These are phyloP conservation scores for Rhodotorula glutinis DNA, from an alignment of 1,284 basidiomycete species.

Conservation along the genomic window DNA sequence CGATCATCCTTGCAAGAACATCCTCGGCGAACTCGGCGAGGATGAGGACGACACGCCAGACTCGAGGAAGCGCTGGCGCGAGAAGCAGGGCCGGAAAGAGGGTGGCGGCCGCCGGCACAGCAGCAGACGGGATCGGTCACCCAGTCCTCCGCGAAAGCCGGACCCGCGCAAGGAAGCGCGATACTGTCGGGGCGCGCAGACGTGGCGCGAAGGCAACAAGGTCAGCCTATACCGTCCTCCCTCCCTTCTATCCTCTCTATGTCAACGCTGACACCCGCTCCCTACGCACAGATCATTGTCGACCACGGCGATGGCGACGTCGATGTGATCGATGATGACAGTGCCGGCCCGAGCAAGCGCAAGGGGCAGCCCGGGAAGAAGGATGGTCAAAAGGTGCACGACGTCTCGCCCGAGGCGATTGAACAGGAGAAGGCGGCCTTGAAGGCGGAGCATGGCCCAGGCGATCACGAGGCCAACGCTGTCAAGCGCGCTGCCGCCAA, in stretches of 20 bases:
- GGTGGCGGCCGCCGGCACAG: neutral
- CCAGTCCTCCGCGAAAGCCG: neutral
- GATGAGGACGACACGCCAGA: slow-evolving; percentile 25
- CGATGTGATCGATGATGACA: slow-evolving; percentile 38
- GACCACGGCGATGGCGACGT: slow-evolving; percentile 41
- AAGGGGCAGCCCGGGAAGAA: slow-evolving; percentile 6
- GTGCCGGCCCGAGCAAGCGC: slow-evolving; percentile 11
- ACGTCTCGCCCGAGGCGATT: slow-evolving; percentile 17
- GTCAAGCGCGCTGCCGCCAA: slow-evolving; percentile 28
- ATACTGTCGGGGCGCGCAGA: slow-evolving; percentile 27
- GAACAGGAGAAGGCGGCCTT: slow-evolving; percentile 16
- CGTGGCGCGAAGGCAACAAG: slow-evolving; percentile 39
- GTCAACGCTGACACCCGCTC: too few species aligned
- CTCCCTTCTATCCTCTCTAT: too few species aligned
- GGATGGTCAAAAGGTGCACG: slow-evolving; percentile 9
- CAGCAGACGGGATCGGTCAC: neutral
- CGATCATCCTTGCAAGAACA: slow-evolving; percentile 34
- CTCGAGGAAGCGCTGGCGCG: slow-evolving; percentile 7
- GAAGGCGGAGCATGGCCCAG: slow-evolving; percentile 16
- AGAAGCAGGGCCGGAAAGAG: slow-evolving; percentile 7
- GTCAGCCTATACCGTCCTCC: slow-evolving; percentile 1
- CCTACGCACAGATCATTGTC: slow-evolving; percentile 37
- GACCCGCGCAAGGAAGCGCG: slow-evolving; percentile 31
- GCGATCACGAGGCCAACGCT: slow-evolving; percentile 24
- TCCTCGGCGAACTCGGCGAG: slow-evolving; percentile 23